phyloP scores from a whole-genome alignment of 768 basidiomycete genomes.

The Lactarius akahatsu region DNA sequence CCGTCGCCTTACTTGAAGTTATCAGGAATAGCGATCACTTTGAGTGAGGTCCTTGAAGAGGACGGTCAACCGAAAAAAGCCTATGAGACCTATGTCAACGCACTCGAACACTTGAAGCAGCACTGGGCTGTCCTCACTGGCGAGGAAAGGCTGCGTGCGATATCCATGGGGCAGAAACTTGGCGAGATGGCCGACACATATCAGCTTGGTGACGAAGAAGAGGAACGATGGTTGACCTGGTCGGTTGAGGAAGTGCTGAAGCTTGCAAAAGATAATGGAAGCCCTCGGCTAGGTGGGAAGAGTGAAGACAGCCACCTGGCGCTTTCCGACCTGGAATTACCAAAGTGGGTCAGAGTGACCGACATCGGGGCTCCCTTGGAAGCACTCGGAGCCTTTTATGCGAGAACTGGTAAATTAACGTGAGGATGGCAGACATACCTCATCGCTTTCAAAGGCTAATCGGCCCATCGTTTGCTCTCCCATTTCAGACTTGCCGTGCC shows the following conservation, averaged over 20 bases:
- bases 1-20: conserved; percentile 60
- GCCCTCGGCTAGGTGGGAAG: neutral
- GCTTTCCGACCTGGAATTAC: conserved; percentile 51
- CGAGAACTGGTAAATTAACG: conserved; percentile 54
- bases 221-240: conserved; percentile 45
- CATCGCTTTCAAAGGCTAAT: conserved; percentile 25
- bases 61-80: conserved; percentile 37
- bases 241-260: conserved; percentile 46
- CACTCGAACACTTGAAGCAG: conserved; percentile 34
- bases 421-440: conserved; percentile 36
- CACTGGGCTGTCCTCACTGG: conserved; percentile 33
- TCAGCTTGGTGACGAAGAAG: conserved; percentile 38
- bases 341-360: conserved; percentile 56
- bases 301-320: conserved; percentile 28
- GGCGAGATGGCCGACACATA: conserved; percentile 42
- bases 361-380: conserved; percentile 70
- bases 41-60: conserved; percentile 56
- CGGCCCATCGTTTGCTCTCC: conserved; percentile 1
- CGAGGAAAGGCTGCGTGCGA: conserved; percentile 44
- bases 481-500: conserved; percentile 56
- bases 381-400: conserved; percentile 62
- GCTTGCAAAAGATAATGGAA: conserved; percentile 39
- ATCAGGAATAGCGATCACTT: conserved; percentile 61
- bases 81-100: conserved; percentile 30
- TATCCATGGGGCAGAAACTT: conserved; percentile 47